Base-by-base conservation (phyloP, 768 basidiomycete genomes). In the Suillus plorans region DNA sequence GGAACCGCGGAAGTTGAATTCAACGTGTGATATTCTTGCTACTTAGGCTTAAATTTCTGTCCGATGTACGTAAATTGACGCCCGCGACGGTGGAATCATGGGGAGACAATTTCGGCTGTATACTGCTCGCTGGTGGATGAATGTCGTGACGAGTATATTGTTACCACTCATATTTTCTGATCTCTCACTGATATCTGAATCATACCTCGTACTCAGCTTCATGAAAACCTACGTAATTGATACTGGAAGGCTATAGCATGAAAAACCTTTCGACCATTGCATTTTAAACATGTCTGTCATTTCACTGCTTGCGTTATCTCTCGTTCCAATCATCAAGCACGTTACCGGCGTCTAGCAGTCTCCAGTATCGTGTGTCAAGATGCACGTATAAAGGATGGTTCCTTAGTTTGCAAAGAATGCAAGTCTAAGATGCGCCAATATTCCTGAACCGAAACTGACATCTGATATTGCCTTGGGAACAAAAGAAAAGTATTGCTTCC, bases 1-100 rank as follows among this genome's bases (percentile, higher is more conserved):
- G 56, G 53, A 25, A 28, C n/a, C 55, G n/a, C 55, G 55, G 55
- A 56, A 56, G 36, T 37, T 56, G 36, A 56, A 55, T n/a, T 56
- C 3, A 56, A 56, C 34, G 18, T 16, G 8, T 4, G 22, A 49
- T 49, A 47, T 22, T 47, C 5, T 22, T 3, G 13, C 45, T 12
- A n/a, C n/a, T 37, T 37, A 37, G 36, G 36, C 4, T 4, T 45
- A 20, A 41, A 45, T 22, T 49, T 52, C 28, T 53, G 52, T 53
- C 31, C 18, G 4, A 31, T 52, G 25, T 52, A 50, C 25, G 25
- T 50, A 10, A 45, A 5, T 31, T 31, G 31, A 31, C 31, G 31
- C 5, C 31, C 31, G 31, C 31, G 31, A 7, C 1, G 31, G 31
- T 31, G 31, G 31, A 31, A 6, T 31, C 31, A 31, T 31, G 31